Evolutionary conservation across 2,329 filamentous ascomycete species (phyloP), one percentile per base, ranked within the genome.

Genomic region (Colletotrichum destructivum): DNA sequence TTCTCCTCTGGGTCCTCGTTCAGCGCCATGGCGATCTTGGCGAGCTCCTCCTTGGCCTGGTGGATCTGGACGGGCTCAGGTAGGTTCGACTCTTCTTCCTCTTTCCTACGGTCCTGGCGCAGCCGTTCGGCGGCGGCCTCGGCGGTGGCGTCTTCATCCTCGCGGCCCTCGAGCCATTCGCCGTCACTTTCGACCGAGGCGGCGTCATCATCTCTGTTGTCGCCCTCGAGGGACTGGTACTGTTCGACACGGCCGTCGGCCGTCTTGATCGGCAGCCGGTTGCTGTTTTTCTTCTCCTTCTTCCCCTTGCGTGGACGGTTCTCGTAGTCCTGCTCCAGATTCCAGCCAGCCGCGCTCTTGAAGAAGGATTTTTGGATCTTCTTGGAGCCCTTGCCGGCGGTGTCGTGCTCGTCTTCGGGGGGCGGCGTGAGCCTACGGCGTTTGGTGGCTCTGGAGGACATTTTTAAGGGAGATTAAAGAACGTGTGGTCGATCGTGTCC

Each of bases 1-100:
- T 99, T 91, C 79, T 98, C 96, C 80, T 99, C 97, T 0, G 96
- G 96, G 73, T 96, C 92, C 80, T 98, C 95, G 77, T 96, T 98
- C 78, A 99, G 88, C 62, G 92, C 84, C 59, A 88, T 88, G 3
- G 95, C 96, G 72, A 97, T 89, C 76, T 92, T 92, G 23, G 96
- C 96, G 68, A 99, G 84, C 78, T 98, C 95, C 79, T 98, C 96
- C 81, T 99, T 97, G 12, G 95, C 95, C 73, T 93, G 90, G 31
- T 94, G 77, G 61, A 99, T 93, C 81, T 98, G 94, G 78, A 97
- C 90, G 70, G 92, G 89, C 74, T 92, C 87, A 0, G 95, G 90
- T 40, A 97, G 85, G 75, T 90, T 88, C 1, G 93, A 91, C 71
- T 88, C 87, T 73, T 88, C 81, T 44, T 72, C 69, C 40, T 72